A percentile compares a stretch with the other conserved stretches of the same genome.
phyloP scores from a whole-genome alignment of 352 stramenopile species.

The Saprolegnia diclina region DNA sequence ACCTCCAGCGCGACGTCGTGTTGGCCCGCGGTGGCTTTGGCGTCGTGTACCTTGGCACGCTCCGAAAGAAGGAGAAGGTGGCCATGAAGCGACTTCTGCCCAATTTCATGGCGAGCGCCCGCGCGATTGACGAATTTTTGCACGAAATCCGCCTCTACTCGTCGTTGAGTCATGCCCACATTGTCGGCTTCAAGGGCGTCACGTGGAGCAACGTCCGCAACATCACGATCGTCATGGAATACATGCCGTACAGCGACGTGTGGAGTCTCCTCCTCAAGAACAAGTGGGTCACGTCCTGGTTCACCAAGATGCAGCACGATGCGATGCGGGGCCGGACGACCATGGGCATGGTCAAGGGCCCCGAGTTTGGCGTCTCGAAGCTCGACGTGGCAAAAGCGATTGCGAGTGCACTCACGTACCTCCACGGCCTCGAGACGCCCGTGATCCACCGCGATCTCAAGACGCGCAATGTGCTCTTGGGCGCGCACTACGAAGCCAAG shows the following conservation, averaged over 20 bases:
- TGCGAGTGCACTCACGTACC: slow-evolving; percentile 13
- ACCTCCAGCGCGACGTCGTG: slow-evolving; percentile 2
- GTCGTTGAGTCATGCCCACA: slow-evolving; percentile 42
- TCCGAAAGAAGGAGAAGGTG: background rate
- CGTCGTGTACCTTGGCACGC: slow-evolving; percentile 19
- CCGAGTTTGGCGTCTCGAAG: slow-evolving; percentile 14
- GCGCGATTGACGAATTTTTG: slow-evolving; percentile 11
- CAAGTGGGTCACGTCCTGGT: slow-evolving; percentile 26
- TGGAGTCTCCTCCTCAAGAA: slow-evolving; percentile 42
- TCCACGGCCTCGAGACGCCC: slow-evolving; percentile 30
- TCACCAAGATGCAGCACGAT: slow-evolving; percentile 8
- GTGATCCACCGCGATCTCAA: slow-evolving; percentile 46
- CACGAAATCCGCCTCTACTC: slow-evolving; percentile 53
- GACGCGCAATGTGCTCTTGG: slow-evolving; percentile 48
- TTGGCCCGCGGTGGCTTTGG: slow-evolving; percentile 25
- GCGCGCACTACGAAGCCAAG: slow-evolving; percentile 38
- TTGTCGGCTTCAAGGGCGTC: slow-evolving; percentile 46
- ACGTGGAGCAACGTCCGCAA: slow-evolving; percentile 43
- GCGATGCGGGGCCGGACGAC: background rate
- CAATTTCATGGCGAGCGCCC: background rate
- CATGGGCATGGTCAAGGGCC: slow-evolving; percentile 3
- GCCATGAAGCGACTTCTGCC: slow-evolving; percentile 8
- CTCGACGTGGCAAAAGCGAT: slow-evolving; percentile 4
- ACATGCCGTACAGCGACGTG: slow-evolving; percentile 42
- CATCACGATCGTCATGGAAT: slow-evolving; percentile 47